Conservation (phyloP, 176 grass and related monocot species). For the Ampelocalamus luodianensis region DNA sequence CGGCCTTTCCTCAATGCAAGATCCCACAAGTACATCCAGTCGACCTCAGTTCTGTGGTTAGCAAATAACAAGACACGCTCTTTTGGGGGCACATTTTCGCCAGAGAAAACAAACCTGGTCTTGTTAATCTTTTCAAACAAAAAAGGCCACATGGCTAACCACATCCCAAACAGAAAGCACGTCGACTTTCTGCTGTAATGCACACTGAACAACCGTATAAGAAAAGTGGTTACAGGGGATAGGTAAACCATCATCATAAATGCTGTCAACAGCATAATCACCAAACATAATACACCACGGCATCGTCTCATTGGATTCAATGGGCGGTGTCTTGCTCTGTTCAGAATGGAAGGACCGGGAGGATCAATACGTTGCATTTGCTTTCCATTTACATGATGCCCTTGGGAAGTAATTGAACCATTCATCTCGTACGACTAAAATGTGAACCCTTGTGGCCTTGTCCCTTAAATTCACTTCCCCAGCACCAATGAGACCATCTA, state of each 20-base stretch:
- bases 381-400: conserved; percentile 55
- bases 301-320: conserved; percentile 61
- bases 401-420: conserved; percentile 27
- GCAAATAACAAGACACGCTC: conserved; percentile 78
- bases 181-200: conserved; percentile 84
- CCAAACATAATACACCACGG: conserved; percentile 67
- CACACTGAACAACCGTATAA: conserved; percentile 76
- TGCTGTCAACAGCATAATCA: conserved; percentile 72
- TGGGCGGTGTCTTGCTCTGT: conserved; percentile 53
- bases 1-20: conserved; percentile 87
- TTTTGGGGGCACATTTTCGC: conserved; percentile 61
- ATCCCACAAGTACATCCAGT: conserved; percentile 99
- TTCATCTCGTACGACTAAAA: conserved; percentile 50
- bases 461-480: conserved; percentile 1
- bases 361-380: conserved; percentile 21
- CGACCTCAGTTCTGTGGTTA: conserved; percentile 95
- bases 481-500: not conserved
- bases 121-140: conserved; percentile 94
- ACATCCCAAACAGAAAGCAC: conserved; percentile 78
- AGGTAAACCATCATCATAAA: conserved; percentile 83
- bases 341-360: conserved; percentile 35
- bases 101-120: conserved; percentile 86
- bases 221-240: conserved; percentile 59
- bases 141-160: conserved; percentile 91
- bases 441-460: not conserved